These are phyloP conservation scores for Chalara sp. DNA, from an alignment of 2,329 filamentous ascomycete genomes.

Conservation along the genomic window DNA sequence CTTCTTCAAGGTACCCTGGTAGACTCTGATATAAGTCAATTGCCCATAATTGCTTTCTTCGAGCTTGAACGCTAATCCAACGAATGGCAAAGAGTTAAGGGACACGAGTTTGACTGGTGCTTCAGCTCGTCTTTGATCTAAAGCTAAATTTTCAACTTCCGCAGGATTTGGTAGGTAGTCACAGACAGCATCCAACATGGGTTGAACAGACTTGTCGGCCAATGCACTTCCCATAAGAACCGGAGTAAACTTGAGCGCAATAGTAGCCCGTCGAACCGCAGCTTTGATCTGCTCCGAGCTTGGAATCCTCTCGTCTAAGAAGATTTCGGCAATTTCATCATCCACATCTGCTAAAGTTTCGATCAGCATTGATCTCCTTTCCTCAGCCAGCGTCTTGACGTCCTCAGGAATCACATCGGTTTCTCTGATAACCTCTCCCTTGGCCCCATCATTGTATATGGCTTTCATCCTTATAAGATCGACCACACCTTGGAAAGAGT, in stretches of 20 bases:
- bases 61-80: conserved; percentile 95
- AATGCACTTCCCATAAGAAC: conserved; percentile 96
- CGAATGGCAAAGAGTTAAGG: conserved; percentile 89
- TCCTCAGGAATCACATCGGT: conserved; percentile 80
- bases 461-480: conserved; percentile 90
- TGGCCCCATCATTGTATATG: conserved; percentile 82
- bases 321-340: conserved; percentile 94
- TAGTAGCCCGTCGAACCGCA: conserved; percentile 87
- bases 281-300: conserved; percentile 79
- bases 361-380: conserved; percentile 80
- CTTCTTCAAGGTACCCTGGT: conserved; percentile 87
- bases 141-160: conserved; percentile 81
- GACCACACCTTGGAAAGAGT: conserved; percentile 86
- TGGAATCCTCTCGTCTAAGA: conserved; percentile 79
- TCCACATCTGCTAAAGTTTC: conserved; percentile 96
- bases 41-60: conserved; percentile 99
- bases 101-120: conserved; percentile 79
- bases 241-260: conserved; percentile 80
- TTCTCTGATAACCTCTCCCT: conserved; percentile 70
- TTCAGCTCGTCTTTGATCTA: conserved; percentile 76
- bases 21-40: conserved; percentile 96
- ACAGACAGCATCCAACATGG: conserved; percentile 93
- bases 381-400: conserved; percentile 65
- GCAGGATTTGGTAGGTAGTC: conserved; percentile 92
- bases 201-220: conserved; percentile 90